phyloP scores from a whole-genome alignment of 192 early-diverging fungal species.

The Diversispora epigaea region DNA sequence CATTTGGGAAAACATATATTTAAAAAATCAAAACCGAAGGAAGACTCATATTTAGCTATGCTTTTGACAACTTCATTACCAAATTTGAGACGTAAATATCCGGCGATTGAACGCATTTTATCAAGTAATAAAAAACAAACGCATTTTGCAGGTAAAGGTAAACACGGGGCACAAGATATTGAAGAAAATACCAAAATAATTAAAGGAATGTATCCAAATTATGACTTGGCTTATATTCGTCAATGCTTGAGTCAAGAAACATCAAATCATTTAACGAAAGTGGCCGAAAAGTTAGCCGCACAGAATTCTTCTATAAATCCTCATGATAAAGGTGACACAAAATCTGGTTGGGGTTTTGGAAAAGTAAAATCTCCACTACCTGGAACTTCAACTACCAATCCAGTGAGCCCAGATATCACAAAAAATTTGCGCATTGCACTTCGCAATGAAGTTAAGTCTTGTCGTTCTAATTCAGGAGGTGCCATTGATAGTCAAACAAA shows the following conservation, averaged over 20 bases:
- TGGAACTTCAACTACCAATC: neutral
- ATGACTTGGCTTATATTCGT: constrained; percentile 56
- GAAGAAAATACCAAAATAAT: constrained; percentile 35
- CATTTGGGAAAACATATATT: neutral
- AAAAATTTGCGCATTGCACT: neutral
- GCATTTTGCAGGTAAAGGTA: neutral
- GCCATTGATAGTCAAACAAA: constrained; percentile 36
- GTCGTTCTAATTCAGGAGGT: constrained; percentile 39
- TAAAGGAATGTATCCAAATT: constrained; percentile 65
- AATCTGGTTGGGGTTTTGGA: neutral
- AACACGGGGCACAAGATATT: neutral
- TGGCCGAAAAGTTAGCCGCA: constrained; percentile 62
- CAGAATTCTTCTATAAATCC: constrained; percentile 51
- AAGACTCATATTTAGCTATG: neutral
- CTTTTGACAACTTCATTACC: neutral
- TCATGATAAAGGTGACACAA: neutral
- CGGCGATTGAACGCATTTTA: constrained; percentile 58
- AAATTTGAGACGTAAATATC: constrained; percentile 36
- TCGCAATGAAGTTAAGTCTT: constrained; percentile 32
- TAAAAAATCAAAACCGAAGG: neutral
- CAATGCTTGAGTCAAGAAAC: constrained; percentile 51
- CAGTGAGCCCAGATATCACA: neutral
- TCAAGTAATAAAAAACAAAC: constrained; percentile 42
- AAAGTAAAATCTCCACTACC: neutral
- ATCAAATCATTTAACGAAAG: constrained; percentile 51